Evolutionary conservation across 2,329 filamentous ascomycete genomes (phyloP).

Genomic region (Phyllosticta citriasiana): DNA sequence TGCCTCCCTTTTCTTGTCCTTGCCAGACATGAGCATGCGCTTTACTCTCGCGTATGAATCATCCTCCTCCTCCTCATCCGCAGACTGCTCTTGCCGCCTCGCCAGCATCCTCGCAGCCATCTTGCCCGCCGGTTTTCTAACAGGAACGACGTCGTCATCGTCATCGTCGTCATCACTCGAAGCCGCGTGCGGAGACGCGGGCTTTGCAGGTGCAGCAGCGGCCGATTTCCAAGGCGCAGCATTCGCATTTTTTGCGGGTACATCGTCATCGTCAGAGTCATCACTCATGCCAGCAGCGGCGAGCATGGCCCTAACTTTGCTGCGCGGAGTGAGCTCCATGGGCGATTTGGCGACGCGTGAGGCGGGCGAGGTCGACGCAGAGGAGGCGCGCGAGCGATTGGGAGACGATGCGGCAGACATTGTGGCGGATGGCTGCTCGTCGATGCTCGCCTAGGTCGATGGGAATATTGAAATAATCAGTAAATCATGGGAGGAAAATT

Average conservation of each 20-base stretch:
- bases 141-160: slow-evolving; percentile 20
- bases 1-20: slow-evolving; percentile 15
- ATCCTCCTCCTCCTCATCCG: slow-evolving; percentile 19
- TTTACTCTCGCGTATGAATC: slow-evolving; percentile 35
- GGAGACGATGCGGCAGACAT: slow-evolving; percentile 8
- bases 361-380: slow-evolving; percentile 1
- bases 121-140: slow-evolving; percentile 47
- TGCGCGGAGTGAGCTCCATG: slow-evolving; percentile 9
- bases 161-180: background rate
- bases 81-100: slow-evolving; percentile 11
- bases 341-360: slow-evolving; percentile 5
- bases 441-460: background rate
- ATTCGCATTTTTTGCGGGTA: background rate
- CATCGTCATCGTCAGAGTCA: slow-evolving; percentile 6
- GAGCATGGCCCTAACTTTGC: slow-evolving; percentile 9
- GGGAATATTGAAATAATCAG: background rate
- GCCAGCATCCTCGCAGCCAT: slow-evolving; percentile 53
- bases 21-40: slow-evolving; percentile 32
- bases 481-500: background rate
- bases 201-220: background rate
- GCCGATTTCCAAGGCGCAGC: background rate
- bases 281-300: slow-evolving; percentile 5
- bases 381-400: slow-evolving; percentile 6
- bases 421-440: background rate
- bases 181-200: background rate